These are phyloP conservation scores for Pythium aphanidermatum DNA, from an alignment of 352 stramenopile genomes.

Conservation along the genomic window DNA sequence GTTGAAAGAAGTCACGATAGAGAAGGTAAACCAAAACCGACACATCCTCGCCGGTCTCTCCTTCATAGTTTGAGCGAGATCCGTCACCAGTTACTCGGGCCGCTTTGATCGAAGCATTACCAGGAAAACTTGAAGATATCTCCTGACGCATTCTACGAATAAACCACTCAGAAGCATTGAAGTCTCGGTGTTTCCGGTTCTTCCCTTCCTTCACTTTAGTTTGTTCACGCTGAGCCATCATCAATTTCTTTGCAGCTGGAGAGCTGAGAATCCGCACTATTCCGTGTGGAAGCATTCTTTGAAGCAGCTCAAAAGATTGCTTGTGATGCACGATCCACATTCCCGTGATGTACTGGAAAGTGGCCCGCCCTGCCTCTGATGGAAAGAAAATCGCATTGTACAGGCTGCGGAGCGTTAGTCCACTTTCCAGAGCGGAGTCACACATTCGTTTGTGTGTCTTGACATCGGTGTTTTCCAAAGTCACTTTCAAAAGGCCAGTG, in stretches of 20 bases:
- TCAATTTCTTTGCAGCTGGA: conserved; percentile 46
- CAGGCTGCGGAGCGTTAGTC: conserved; percentile 47
- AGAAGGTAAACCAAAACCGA: conserved; percentile 58
- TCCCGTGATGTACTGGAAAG: conserved; percentile 63
- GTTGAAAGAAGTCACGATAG: conserved; percentile 64
- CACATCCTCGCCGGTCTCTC: conserved; percentile 66
- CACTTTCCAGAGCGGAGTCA: conserved; percentile 56
- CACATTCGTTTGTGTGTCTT: conserved; percentile 59
- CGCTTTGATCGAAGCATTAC: conserved; percentile 10
- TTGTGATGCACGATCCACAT: conserved; percentile 80
- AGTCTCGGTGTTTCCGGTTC: conserved; percentile 5
- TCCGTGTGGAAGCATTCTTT: conserved; percentile 52
- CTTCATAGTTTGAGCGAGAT: conserved; percentile 58
- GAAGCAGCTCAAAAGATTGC: conserved; percentile 61
- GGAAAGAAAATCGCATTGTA: conserved; percentile 70
- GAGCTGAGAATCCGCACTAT: conserved; percentile 75
- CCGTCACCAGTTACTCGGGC: conserved; percentile 28
- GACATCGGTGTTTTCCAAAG: conserved; percentile 63
- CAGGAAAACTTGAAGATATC: conserved; percentile 35
- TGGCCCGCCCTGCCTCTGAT: conserved; percentile 45
- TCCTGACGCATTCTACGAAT: conserved; percentile 66
- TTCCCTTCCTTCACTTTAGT: conserved; percentile 7
- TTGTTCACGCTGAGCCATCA: conserved; percentile 12
- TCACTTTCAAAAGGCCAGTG: conserved; percentile 57
- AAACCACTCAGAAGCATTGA: conserved; percentile 39